Evolutionary conservation across 345 rosid species (phyloP).

Genomic region (Kernera saxatilis): DNA sequence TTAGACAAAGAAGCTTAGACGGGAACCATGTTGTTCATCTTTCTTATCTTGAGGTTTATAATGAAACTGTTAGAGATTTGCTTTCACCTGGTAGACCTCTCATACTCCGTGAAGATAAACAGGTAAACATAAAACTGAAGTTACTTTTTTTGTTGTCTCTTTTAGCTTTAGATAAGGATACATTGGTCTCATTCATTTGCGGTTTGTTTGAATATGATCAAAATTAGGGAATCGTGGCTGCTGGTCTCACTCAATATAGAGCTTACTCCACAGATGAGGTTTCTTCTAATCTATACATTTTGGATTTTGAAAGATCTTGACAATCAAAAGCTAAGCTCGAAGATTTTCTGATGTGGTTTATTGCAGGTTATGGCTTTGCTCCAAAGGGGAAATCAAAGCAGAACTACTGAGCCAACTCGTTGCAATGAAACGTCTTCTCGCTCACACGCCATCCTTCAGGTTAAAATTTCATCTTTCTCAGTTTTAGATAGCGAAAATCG

Average conservation of each 20-base stretch:
- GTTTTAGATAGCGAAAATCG: not conserved
- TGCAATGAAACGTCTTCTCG: slow-evolving; percentile 94
- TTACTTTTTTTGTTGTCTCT: not conserved
- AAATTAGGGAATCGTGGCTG: slow-evolving; percentile 79
- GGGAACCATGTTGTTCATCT: slow-evolving; percentile 88
- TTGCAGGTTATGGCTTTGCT: slow-evolving; percentile 89
- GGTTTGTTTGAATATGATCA: not conserved
- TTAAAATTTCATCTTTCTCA: slow-evolving; percentile 8
- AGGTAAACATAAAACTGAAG: slow-evolving; percentile 36
- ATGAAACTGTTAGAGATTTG: slow-evolving; percentile 89
- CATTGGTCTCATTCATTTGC: slow-evolving; percentile 8
- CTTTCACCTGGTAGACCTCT: slow-evolving; percentile 97
- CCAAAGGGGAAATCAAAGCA: slow-evolving; percentile 83
- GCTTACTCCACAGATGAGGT: slow-evolving; percentile 97
- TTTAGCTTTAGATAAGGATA: not conserved
- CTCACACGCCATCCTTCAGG: slow-evolving; percentile 97
- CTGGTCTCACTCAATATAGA: slow-evolving; percentile 92
- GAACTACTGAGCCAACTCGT: slow-evolving; percentile 95
- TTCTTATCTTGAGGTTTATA: slow-evolving; percentile 91
- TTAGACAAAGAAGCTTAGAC: slow-evolving; percentile 82
- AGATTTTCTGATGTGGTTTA: not conserved
- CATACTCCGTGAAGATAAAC: slow-evolving; percentile 88
- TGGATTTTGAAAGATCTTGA: not conserved
- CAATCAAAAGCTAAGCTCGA: not conserved
- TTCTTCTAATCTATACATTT: slow-evolving; percentile 8